A percentile compares a stretch with the other conserved stretches of the same genome.
Conservation (phyloP, 768 basidiomycete genomes). For the Mrakia blollopis region DNA sequence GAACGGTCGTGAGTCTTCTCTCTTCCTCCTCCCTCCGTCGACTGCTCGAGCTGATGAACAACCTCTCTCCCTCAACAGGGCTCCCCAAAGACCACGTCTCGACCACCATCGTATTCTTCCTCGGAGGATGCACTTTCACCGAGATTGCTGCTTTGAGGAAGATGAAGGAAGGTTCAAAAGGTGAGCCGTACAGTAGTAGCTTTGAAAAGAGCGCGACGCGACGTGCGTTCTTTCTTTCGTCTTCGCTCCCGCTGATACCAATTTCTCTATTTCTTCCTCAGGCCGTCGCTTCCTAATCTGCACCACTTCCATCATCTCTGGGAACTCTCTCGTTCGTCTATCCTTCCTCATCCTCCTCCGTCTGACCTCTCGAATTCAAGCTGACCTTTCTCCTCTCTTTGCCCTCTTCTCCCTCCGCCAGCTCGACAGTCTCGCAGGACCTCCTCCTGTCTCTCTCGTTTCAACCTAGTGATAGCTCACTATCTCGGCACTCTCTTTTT, state of each 20-base stretch:
- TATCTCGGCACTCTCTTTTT: background rate
- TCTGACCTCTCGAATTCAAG: background rate
- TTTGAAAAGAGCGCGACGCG: too few relatives aligned
- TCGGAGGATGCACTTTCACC: constrained; percentile 91
- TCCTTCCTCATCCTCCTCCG: background rate
- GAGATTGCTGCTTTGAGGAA: constrained; percentile 93
- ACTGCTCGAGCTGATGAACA: background rate
- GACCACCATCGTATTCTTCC: constrained; percentile 89
- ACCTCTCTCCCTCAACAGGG: constrained; percentile 16
- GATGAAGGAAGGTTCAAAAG: constrained; percentile 79
- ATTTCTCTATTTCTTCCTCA: constrained; percentile 40
- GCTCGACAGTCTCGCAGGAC: constrained; percentile 23
- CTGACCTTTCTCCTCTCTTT: background rate
- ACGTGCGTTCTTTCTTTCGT: too few relatives aligned
- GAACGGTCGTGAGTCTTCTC: constrained; percentile 9
- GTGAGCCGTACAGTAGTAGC: too few relatives aligned
- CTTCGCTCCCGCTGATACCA: background rate
- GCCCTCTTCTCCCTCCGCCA: background rate
- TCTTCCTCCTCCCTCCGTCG: background rate
- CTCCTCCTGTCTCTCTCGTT: constrained; percentile 9
- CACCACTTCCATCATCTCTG: constrained; percentile 85
- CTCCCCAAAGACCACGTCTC: constrained; percentile 58
- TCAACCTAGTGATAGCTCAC: background rate
- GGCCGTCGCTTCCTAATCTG: constrained; percentile 84
- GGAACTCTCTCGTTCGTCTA: constrained; percentile 44